Evolutionary conservation across 805 yeast species (phyloP), one percentile per base, ranked within the genome.

Genomic region (Myxozyma neotropica): DNA sequence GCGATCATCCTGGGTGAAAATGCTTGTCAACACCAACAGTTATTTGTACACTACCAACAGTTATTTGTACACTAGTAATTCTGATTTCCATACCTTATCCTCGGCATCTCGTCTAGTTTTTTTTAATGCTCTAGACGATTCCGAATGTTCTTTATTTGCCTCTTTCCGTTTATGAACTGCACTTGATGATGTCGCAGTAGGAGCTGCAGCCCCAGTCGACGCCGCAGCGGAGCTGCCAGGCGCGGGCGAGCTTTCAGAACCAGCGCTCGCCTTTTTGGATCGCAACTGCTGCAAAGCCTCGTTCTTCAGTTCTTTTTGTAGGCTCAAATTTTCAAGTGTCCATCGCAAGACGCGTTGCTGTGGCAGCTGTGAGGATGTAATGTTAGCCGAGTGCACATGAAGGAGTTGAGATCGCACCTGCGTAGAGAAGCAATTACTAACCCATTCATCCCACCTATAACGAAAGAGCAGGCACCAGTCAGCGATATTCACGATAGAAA

Each of bases 401-500:
- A 10, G 33, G 8, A 42, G 26, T 10, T 21, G 27, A 2, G 19
- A 15, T 13, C 26, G 50, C 19, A 7, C 10, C 8, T 4, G 31
- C 39, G 39, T n/a, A n/a, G n/a, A n/a, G n/a, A n/a, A n/a, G n/a
- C n/a, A n/a, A 24, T 31, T 17, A 31, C 62, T 27, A 10, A 93
- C 93, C 99, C 99, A 93, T 73, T 93, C 99, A 71, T 93, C 98
- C 96, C 97, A 93, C 24, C 67, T 63, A 35, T 4, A 33, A 4
- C 19, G 6, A 13, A 36, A 21, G 7, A 53, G 23, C 19, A 29
- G 27, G 17, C 23, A 42, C 27, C 49, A 27, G 55, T 8, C n/a
- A 27, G 8, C 26, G 12, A 35, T 12, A n/a, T 26, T 26, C 19
- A 36, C 17, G 2, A 17, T 19, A 21, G n/a, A n/a, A n/a, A n/a